phyloP scores from a whole-genome alignment of 306 rosid species.

The Rosa persica region DNA sequence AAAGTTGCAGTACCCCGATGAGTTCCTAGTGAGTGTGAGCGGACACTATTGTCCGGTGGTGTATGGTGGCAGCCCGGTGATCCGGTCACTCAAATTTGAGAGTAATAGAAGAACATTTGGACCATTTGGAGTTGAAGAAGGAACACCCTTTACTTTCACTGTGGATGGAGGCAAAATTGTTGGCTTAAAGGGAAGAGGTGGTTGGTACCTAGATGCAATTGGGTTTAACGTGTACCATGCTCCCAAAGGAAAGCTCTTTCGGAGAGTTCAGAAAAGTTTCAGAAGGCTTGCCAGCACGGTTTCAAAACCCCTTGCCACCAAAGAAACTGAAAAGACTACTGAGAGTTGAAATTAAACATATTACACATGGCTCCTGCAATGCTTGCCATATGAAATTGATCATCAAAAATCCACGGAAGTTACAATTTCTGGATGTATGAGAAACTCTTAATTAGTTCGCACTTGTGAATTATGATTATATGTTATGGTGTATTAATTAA shows the following conservation, averaged over 20 bases:
- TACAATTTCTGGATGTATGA: not conserved
- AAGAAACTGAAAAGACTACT: not conserved
- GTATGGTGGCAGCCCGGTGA: conserved; percentile 37
- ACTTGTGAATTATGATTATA: too few species aligned
- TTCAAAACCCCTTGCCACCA: conserved; percentile 23
- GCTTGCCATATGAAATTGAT: too few species aligned
- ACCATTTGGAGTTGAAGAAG: conserved; percentile 60
- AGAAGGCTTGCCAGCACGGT: conserved; percentile 32
- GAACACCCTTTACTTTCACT: conserved; percentile 56
- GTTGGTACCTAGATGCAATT: conserved; percentile 52
- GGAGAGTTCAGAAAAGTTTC: conserved; percentile 42
- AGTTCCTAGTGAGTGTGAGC: conserved; percentile 44
- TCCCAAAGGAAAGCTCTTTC: conserved; percentile 31
- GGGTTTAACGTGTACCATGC: conserved; percentile 36
- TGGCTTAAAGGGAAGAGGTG: conserved; percentile 54
- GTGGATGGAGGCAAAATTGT: conserved; percentile 55
- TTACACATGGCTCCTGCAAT: not conserved
- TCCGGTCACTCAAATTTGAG: conserved; percentile 55
- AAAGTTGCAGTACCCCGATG: conserved; percentile 56
- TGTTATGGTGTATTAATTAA: not conserved
- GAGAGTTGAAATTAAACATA: not conserved
- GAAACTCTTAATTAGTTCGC: not conserved
- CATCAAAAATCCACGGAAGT: too few species aligned
- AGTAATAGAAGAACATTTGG: conserved; percentile 58
- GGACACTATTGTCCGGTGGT: conserved; percentile 49